Base-by-base conservation (phyloP, 805 yeast species). In the Martiniozyma abietophila region DNA sequence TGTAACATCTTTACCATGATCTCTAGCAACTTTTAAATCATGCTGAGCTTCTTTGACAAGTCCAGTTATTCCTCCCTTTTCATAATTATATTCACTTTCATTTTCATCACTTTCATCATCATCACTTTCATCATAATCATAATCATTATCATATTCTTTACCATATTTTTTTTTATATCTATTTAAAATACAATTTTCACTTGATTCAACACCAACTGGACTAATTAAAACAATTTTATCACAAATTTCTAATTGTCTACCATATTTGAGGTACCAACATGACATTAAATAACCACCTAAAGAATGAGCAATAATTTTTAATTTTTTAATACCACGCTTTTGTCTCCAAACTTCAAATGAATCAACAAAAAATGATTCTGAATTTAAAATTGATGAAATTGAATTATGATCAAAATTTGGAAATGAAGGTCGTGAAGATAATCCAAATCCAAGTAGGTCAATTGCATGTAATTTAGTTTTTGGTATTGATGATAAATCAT, bases 171-270 rank as follows among this genome's bases (percentile, higher is more conserved):
- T n/a, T n/a, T n/a, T n/a, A n/a, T n/a, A n/a, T n/a, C n/a, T n/a
- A n/a, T n/a, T n/a, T n/a, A n/a, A n/a, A n/a, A n/a, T n/a, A n/a
- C n/a, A n/a, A n/a, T n/a, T n/a, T n/a, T n/a, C n/a, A n/a, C n/a
- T n/a, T n/a, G n/a, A n/a, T 46, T 83, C 94, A 14, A 82, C 74
- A 0, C 94, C 94, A 1, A 80, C 81, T 0, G 94, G 94, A 9
- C 85, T 76, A 3, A 79, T 68, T 17, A 82, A 58, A 2, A 80
- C 61, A 43, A 83, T 55, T 39, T 69, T 68, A 11, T 65, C 56
- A n/a, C n/a, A n/a, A n/a, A n/a, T n/a, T n/a, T n/a, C n/a, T 6
- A 83, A 62, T 4, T 63, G 50, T 0, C 68, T 50, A 0, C 86
- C 84, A 46, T 77, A 66, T 40, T 62, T 70, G 27, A 74, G 49